Base-by-base conservation (phyloP, 345 rosid genomes). In the Eucalyptus caleyi region DNA sequence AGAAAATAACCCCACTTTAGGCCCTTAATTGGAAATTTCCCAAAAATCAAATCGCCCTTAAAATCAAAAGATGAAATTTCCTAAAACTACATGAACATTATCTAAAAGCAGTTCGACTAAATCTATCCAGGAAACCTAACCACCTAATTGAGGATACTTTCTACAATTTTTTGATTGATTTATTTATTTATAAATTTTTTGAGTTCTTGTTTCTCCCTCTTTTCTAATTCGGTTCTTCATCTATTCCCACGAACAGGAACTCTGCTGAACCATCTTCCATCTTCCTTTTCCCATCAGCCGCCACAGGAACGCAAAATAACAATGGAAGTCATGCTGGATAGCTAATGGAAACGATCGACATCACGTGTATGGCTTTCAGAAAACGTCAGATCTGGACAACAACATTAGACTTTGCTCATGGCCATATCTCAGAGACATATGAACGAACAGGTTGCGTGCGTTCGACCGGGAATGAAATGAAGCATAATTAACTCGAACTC, bases 1-100 rank as follows among this genome's bases (percentile, higher is more conserved):
- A 53, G 24, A 53, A 53, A 19, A 7, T 53, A 53, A 53, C 24
- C 0, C 9, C 4, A 53, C 4, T 53, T 51, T 0, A 53, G 24
- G 9, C 24, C 1, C 4, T 53, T 53, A 53, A 53, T 7, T 53
- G 0, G 1, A 53, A 53, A 53, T 7, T 53, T 53, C 4, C 56
- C 56, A 56, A 2, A 56, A 0, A 56, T 23, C 12, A 54, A 54
- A 54, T 54, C 27, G 0, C 27, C 60, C 60, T 54, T 23, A 56
- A 56, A 56, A 23, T 54, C 6, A 54, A 21, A 56, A 23, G 2
- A 56, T 8, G 12, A 56, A 56, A 56, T 56, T 23, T 24, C 62
- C 62, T 24, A 56, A 23, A 56, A 23, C 30, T 56, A 56, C 62
- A 4, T 56, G 62, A 56, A 9, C 30, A 56, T 24, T 56, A 56